These are phyloP conservation scores for Candida nemodendra DNA, from an alignment of 805 yeast genomes.

Conservation along the genomic window DNA sequence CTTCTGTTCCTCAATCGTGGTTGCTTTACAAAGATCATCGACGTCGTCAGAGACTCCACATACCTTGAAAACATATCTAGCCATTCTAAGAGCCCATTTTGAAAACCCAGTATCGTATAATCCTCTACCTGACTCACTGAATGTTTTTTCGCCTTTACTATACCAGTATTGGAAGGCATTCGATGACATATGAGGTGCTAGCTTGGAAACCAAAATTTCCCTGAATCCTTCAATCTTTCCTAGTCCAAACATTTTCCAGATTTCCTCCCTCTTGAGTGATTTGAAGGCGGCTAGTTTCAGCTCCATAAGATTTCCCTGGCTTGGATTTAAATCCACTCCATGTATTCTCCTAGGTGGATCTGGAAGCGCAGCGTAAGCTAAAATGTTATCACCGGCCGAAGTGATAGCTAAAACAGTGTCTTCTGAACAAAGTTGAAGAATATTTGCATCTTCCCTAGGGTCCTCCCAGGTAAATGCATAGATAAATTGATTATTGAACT, in stretches of 20 bases:
- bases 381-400: slow-evolving; percentile 81
- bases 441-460: slow-evolving; percentile 74
- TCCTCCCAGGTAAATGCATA: slow-evolving; percentile 93
- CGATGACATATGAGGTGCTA: slow-evolving; percentile 73
- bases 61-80: slow-evolving; percentile 55
- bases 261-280: slow-evolving; percentile 51
- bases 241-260: slow-evolving; percentile 76
- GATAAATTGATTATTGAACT: slow-evolving; percentile 75
- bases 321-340: slow-evolving; percentile 82
- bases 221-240: slow-evolving; percentile 59
- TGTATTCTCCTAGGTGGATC: slow-evolving; percentile 75
- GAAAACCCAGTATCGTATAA: slow-evolving; percentile 81
- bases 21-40: slow-evolving; percentile 53
- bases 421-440: slow-evolving; percentile 55
- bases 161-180: slow-evolving; percentile 82
- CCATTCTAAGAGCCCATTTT: slow-evolving; percentile 78
- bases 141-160: slow-evolving; percentile 58
- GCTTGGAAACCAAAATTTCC: slow-evolving; percentile 50
- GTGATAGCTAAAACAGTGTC: slow-evolving; percentile 83
- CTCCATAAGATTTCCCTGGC: slow-evolving; percentile 78
- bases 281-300: slow-evolving; percentile 72
- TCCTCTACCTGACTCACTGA: slow-evolving; percentile 55
- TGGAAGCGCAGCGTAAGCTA: slow-evolving; percentile 70
- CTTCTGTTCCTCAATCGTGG: slow-evolving; percentile 60
- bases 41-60: slow-evolving; percentile 54